Base-by-base conservation (phyloP, 257 asterid genomes). In the Scutellaria baicalensis region DNA sequence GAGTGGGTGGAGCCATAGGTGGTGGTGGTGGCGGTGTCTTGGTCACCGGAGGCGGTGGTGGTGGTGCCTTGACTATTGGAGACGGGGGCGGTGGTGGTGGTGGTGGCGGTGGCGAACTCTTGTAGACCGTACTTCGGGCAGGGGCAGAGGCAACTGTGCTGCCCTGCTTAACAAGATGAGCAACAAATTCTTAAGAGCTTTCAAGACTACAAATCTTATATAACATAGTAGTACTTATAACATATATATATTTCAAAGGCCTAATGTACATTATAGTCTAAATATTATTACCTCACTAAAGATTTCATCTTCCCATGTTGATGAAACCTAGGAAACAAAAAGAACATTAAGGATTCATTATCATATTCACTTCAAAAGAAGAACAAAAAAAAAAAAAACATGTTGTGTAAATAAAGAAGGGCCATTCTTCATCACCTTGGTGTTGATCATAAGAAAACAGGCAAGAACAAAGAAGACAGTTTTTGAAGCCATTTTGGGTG, bases 11-110 rank as follows among this genome's bases (percentile, higher is more conserved):
- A 0, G 72, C 47, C 45, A 23, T 59, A 8, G 13, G 17, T 20
- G 72, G 52, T 1, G 82, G 73, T 2, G 85, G 63, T 4, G 81
- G 58, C 6, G 72, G 21, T 48, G 27, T 14, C 23, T 47, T 74
- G 8, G n/a, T n/a, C n/a, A n/a, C n/a, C n/a, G 81, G 68, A 0
- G 82, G 79, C 11, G 85, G 72, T 7, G 85, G 72, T 6, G 87
- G 71, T 3, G 84, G 59, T 6, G 74, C 49, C 59, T 38, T 48
- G 21, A 18, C 68, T 8, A 76, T 43, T 1, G 78, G 75, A 2
- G 77, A 71, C 3, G 84, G 83, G 0, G 86, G 51, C 0, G 73
- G 59, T 47, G 66, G 59, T 9, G 77, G 65, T 9, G 78, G 67
- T 38, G 78, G 77, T 3, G 80, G 80, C 1, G 78, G 63, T 2